A percentile compares a stretch with the other conserved stretches of the same genome.
Conservation (phyloP, 345 rosid genomes). For the Linum lewisii region DNA sequence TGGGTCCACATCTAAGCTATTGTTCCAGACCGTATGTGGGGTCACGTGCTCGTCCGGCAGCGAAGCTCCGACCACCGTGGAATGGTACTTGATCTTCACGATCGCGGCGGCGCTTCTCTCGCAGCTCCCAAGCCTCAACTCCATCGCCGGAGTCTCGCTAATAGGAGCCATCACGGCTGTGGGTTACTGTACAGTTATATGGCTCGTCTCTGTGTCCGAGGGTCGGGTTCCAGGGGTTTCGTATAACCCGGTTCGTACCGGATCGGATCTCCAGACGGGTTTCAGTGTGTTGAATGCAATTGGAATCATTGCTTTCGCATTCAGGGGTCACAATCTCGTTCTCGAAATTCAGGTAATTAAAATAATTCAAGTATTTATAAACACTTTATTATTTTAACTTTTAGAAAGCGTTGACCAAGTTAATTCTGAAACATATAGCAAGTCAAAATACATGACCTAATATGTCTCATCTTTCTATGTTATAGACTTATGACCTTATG, state of each 20-base stretch:
- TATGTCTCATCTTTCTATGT: no score
- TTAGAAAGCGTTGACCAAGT: no score
- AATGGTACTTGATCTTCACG: slow-evolving; percentile 36
- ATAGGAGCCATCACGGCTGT: slow-evolving; percentile 30
- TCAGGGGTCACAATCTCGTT: slow-evolving; percentile 60
- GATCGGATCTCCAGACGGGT: slow-evolving; percentile 14
- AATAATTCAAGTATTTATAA: background rate
- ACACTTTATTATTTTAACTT: no score
- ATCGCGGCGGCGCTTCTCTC: slow-evolving; percentile 26
- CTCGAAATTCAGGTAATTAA: slow-evolving; percentile 62
- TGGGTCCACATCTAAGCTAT: slow-evolving; percentile 21
- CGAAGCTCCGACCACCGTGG: slow-evolving; percentile 10
- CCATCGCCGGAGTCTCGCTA: slow-evolving; percentile 27
- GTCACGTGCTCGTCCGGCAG: slow-evolving; percentile 5
- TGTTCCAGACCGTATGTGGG: slow-evolving; percentile 26
- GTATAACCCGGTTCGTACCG: slow-evolving; percentile 19
- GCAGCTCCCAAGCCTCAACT: slow-evolving; percentile 42
- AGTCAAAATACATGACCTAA: no score
- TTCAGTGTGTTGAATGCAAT: slow-evolving; percentile 42
- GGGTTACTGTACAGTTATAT: slow-evolving; percentile 25
- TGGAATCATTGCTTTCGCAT: slow-evolving; percentile 58
- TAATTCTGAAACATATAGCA: no score
- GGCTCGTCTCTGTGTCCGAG: slow-evolving; percentile 25
- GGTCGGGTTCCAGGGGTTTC: slow-evolving; percentile 30
- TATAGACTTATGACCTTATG: no score